A percentile compares a stretch with the other conserved stretches of the same genome.
Conservation (phyloP, 1,139 yeast genomes). For the Saccharomyces hybrid region DNA sequence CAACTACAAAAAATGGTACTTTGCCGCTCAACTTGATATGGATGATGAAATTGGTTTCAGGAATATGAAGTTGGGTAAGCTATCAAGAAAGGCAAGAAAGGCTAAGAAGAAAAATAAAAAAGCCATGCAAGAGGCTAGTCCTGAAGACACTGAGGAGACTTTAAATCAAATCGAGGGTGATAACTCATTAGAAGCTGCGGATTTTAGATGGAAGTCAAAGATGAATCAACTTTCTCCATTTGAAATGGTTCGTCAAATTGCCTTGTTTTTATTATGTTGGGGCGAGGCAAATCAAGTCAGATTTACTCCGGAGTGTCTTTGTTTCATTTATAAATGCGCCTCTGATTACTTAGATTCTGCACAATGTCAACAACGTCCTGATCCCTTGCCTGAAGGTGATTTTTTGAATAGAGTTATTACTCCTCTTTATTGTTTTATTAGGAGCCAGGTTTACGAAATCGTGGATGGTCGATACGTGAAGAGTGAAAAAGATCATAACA, state of each 20-base stretch:
- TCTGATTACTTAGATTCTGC: conserved; percentile 82
- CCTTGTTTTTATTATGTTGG: conserved; percentile 86
- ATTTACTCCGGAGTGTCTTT: conserved; percentile 84
- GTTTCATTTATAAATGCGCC: conserved; percentile 91
- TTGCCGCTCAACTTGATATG: conserved; percentile 82
- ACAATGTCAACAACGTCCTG: conserved; percentile 80
- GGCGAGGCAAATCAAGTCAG: conserved; percentile 98
- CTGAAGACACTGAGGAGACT: conserved; percentile 40
- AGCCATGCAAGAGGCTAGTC: conserved; percentile 43
- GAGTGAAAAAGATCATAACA: conserved; percentile 93
- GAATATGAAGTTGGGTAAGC: conserved; percentile 71
- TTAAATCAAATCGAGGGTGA: conserved; percentile 78
- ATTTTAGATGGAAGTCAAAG: conserved; percentile 71
- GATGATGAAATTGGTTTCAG: conserved; percentile 76
- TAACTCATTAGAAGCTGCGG: conserved; percentile 71
- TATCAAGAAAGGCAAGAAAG: conserved; percentile 46
- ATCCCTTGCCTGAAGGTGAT: conserved; percentile 94
- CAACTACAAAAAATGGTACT: conserved; percentile 91
- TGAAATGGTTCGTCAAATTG: conserved; percentile 84
- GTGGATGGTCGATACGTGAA: conserved; percentile 92
- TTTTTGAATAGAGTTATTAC: conserved; percentile 85
- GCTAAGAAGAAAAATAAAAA: conserved; percentile 55
- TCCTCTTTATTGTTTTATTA: conserved; percentile 80
- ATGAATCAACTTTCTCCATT: conserved; percentile 63
- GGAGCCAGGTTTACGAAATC: conserved; percentile 92